Evolutionary conservation across 257 asterid genomes (phyloP).

Genomic region (Hygrophila difformis): DNA sequence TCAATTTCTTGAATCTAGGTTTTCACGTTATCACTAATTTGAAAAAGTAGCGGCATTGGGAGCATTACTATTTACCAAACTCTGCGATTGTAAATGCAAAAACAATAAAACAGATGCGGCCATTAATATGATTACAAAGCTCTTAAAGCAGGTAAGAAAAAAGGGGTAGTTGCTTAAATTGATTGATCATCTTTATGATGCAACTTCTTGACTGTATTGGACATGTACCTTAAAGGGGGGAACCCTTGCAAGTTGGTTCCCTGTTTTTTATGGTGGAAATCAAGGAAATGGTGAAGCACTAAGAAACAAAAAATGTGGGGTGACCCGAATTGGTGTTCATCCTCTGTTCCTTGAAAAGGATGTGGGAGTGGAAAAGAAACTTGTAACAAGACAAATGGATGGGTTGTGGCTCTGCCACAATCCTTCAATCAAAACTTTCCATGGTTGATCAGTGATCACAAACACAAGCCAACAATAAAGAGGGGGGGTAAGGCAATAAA

Average conservation of each 20-base stretch:
- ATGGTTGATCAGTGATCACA: slow-evolving; percentile 6
- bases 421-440: not conserved
- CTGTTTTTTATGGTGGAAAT: not conserved
- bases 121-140: not conserved
- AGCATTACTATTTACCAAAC: no score
- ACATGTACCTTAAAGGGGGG: not conserved
- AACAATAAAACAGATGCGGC: no score
- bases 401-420: slow-evolving; percentile 5
- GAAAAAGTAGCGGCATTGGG: no score
- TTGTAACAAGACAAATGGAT: not conserved
- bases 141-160: not conserved
- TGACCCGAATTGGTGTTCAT: no score
- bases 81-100: no score
- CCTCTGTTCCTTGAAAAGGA: not conserved
- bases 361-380: no score
- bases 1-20: not conserved
- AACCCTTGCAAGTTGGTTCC: not conserved
- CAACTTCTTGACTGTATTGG: not conserved
- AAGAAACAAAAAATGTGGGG: slow-evolving; percentile 5
- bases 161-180: slow-evolving; percentile 16
- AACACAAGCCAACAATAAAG: slow-evolving; percentile 11
- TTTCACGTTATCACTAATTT: not conserved
- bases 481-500: no score
- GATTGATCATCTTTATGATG: slow-evolving; percentile 13
- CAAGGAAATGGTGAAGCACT: not conserved